A percentile compares a stretch with the other conserved stretches of the same genome.
These are phyloP conservation scores for Cystofilobasidium macerans DNA, from an alignment of 768 basidiomycete species.

Conservation along the genomic window DNA sequence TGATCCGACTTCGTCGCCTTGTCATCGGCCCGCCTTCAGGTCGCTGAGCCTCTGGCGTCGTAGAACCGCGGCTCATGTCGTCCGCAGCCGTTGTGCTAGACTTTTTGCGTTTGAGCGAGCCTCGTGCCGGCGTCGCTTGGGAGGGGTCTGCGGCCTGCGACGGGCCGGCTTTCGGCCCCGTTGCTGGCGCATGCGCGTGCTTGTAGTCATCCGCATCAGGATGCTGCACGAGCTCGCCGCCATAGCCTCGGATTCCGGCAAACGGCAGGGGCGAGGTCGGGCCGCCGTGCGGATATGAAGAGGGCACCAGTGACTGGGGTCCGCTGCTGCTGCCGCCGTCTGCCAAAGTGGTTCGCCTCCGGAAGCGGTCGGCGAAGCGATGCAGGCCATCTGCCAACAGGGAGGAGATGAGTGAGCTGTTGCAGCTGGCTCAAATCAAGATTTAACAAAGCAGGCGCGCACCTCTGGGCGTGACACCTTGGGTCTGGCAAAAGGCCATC, in stretches of 20 bases:
- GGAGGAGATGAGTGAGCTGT: not conserved
- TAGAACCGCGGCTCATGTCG: not conserved
- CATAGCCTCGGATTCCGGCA: too few relatives aligned
- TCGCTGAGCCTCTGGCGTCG: not conserved
- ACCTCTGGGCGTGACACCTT: slow-evolving; percentile 14
- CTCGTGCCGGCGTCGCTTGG: not conserved
- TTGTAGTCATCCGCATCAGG: too few relatives aligned
- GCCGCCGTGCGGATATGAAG: too few relatives aligned
- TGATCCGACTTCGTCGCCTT: not conserved
- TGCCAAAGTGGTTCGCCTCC: not conserved
- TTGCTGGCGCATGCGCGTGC: too few relatives aligned
- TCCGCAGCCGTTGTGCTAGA: not conserved
- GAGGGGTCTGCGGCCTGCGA: not conserved
- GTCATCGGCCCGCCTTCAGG: not conserved
- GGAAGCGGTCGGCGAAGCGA: not conserved
- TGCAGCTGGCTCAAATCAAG: not conserved
- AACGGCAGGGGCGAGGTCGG: too few relatives aligned
- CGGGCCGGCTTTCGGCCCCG: not conserved
- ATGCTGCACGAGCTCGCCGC: too few relatives aligned
- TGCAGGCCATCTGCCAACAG: not conserved
- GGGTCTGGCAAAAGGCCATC: slow-evolving; percentile 19
- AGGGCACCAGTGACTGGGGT: not conserved
- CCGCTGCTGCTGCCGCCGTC: not conserved
- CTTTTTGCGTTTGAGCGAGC: slow-evolving; percentile 11
- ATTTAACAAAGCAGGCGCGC: not conserved